phyloP scores from a whole-genome alignment of 2,329 filamentous ascomycete species.

The Thelonectria olida region DNA sequence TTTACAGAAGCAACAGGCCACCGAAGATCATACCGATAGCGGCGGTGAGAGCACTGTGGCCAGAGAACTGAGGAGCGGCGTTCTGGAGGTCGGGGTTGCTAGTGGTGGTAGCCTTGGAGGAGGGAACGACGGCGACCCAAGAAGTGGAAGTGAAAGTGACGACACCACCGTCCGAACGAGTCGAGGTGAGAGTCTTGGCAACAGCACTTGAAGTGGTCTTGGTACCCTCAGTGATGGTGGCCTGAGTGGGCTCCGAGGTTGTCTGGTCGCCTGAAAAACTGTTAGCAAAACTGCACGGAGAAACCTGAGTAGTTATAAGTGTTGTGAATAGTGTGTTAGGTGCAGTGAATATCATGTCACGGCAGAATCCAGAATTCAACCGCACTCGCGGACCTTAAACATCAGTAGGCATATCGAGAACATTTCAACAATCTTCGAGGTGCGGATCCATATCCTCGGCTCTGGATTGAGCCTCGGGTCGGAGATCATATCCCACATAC shows the following conservation, averaged over 20 bases:
- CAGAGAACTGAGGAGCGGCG: constrained; percentile 40
- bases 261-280: constrained; percentile 13
- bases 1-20: constrained; percentile 41
- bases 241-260: constrained; percentile 34
- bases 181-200: constrained; percentile 55
- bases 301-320: background rate
- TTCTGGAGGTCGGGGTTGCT: constrained; percentile 50
- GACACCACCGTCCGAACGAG: constrained; percentile 54
- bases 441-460: constrained; percentile 21
- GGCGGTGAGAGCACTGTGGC: constrained; percentile 36
- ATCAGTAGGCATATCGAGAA: constrained; percentile 10
- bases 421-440: constrained; percentile 30
- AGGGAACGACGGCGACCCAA: constrained; percentile 55
- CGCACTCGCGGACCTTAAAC: constrained; percentile 36
- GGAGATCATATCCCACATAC: constrained; percentile 43
- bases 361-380: constrained; percentile 15
- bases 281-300: constrained; percentile 20
- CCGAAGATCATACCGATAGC: constrained; percentile 42
- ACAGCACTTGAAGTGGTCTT: constrained; percentile 49
- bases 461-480: constrained; percentile 17
- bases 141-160: constrained; percentile 60
- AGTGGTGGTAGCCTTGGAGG: constrained; percentile 39
- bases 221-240: constrained; percentile 45
- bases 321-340: too few species aligned
- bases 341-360: constrained; percentile 13